These are phyloP conservation scores for Platanus orientalis DNA, from an alignment of 164 flowering plant genomes.

Conservation along the genomic window DNA sequence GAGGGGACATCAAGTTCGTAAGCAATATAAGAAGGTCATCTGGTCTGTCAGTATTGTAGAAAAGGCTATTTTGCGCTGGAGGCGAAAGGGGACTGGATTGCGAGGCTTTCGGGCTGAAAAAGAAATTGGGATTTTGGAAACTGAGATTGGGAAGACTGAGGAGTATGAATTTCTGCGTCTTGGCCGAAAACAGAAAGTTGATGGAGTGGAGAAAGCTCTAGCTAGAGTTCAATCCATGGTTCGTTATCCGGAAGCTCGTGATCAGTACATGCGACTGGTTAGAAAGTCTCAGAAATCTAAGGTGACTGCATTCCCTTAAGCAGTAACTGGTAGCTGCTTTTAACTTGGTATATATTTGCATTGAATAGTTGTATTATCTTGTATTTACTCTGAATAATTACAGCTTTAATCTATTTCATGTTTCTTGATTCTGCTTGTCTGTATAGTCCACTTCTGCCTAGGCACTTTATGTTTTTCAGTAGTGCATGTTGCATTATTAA, in stretches of 20 bases:
- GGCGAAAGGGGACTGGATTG: constrained; percentile 69
- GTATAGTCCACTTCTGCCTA: not conserved
- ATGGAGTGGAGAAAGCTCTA: constrained; percentile 61
- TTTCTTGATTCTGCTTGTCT: not conserved
- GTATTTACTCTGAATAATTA: not conserved
- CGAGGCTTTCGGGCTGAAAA: constrained; percentile 54
- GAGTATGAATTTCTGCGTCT: constrained; percentile 70
- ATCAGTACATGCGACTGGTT: constrained; percentile 70
- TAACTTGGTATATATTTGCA: no score
- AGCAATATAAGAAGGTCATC: constrained; percentile 54
- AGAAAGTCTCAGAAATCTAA: constrained; percentile 33
- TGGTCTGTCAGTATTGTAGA: constrained; percentile 89
- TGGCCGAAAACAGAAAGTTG: constrained; percentile 61
- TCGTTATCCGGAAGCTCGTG: constrained; percentile 76
- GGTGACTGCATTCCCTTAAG: constrained; percentile 24
- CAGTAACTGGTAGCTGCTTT: no score
- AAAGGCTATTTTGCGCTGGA: constrained; percentile 88
- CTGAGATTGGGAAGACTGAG: constrained; percentile 38
- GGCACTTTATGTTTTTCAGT: not conserved
- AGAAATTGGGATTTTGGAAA: constrained; percentile 14
- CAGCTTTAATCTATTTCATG: not conserved
- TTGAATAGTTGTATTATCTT: no score
- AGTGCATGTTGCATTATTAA: not conserved
- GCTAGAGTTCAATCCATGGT: constrained; percentile 80
- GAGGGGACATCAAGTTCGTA: constrained; percentile 78